Percentiles rank a stretch among this genome's conserved stretches.
These are phyloP conservation scores for Globisporangium takayamanum DNA, from an alignment of 352 stramenopile species.

Conservation along the genomic window DNA sequence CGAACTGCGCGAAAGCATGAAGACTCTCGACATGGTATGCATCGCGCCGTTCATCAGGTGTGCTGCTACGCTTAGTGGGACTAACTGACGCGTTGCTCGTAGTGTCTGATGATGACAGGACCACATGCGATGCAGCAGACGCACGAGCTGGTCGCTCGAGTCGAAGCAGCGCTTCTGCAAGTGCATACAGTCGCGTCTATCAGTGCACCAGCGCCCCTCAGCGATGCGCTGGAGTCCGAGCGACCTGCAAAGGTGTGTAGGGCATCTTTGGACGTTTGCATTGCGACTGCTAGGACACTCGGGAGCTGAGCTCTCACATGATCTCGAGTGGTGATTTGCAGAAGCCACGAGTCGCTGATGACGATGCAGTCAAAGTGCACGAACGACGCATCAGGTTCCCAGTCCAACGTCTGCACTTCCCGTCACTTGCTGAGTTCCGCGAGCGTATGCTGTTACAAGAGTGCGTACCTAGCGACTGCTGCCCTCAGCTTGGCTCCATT, in stretches of 20 bases:
- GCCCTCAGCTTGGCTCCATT: background rate
- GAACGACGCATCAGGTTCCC: slow-evolving; percentile 26
- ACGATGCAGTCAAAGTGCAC: background rate
- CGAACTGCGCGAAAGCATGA: slow-evolving; percentile 25
- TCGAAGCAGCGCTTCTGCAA: slow-evolving; percentile 23
- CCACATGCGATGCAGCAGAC: slow-evolving; percentile 33
- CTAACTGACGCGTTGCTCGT: background rate
- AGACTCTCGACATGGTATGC: slow-evolving; percentile 59
- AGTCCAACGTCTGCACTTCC: slow-evolving; percentile 34
- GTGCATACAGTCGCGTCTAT: background rate
- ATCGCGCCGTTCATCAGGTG: background rate
- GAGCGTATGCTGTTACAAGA: slow-evolving; percentile 44
- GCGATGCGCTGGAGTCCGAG: background rate
- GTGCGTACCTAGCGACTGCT: slow-evolving; percentile 15
- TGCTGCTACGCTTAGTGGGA: too few relatives aligned
- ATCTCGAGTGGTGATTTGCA: background rate
- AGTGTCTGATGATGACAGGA: slow-evolving; percentile 75
- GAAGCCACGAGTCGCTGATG: background rate
- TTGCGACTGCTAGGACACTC: background rate
- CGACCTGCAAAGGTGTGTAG: slow-evolving; percentile 9
- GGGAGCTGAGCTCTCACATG: background rate
- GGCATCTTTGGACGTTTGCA: too few relatives aligned
- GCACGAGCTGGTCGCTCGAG: slow-evolving; percentile 37
- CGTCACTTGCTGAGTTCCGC: slow-evolving; percentile 57
- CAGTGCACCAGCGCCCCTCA: background rate